Percentiles rank a stretch among this genome's conserved stretches.
Evolutionary conservation across 768 basidiomycete species (phyloP).

Genomic region (Crucibulum laeve): DNA sequence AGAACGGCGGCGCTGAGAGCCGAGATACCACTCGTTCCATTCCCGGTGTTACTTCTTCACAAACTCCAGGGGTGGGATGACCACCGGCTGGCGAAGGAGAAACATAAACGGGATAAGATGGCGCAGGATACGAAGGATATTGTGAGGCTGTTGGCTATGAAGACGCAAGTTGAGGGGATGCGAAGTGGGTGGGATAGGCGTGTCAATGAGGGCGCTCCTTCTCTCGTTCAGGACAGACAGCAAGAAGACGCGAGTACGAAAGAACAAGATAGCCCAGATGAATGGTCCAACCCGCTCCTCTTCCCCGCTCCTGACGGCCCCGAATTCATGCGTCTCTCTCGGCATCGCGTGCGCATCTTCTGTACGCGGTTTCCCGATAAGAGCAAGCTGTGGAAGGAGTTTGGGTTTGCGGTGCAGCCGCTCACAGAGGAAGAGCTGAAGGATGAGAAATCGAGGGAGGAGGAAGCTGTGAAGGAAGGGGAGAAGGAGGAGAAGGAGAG

Average conservation of each 20-base stretch:
- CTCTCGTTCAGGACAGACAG: no score
- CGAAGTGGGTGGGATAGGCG: slow-evolving; percentile 22
- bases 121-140: slow-evolving; percentile 28
- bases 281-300: no score
- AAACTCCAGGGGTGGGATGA: slow-evolving; percentile 40
- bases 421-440: background rate
- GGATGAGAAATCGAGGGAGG: slow-evolving; percentile 1
- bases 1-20: background rate
- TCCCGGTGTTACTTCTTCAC: slow-evolving; percentile 29
- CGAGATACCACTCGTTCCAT: slow-evolving; percentile 27
- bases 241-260: no score
- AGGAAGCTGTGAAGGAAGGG: slow-evolving; percentile 1
- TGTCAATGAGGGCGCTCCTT: slow-evolving; percentile 25
- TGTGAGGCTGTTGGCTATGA: slow-evolving; percentile 18
- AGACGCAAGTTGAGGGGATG: slow-evolving; percentile 9
- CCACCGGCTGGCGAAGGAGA: slow-evolving; percentile 25
- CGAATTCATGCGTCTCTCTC: no score
- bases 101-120: slow-evolving; percentile 22
- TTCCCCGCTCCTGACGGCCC: no score
- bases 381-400: slow-evolving; percentile 16
- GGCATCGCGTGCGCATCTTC: no score
- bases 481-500: background rate
- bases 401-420: slow-evolving; percentile 22
- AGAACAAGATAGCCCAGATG: no score
- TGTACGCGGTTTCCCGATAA: slow-evolving; percentile 22